Evolutionary conservation across 2,329 filamentous ascomycete species (phyloP).

Genomic region (Thelonectria rubi): DNA sequence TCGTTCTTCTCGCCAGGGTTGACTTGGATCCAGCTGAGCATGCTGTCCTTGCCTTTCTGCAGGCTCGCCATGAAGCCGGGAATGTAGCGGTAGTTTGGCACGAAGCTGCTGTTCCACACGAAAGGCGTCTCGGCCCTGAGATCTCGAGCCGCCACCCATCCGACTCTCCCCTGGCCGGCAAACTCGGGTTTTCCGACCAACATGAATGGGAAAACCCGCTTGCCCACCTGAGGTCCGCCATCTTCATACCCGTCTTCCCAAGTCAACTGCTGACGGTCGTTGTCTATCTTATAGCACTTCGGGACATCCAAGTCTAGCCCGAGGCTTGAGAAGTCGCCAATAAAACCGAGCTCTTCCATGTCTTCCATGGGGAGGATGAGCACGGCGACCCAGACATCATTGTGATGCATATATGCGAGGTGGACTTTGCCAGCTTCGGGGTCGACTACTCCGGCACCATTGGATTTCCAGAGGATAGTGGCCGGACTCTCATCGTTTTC

Average conservation of each 20-base stretch:
- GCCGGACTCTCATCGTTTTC: no score
- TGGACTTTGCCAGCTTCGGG: constrained; percentile 6
- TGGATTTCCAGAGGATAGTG: no score
- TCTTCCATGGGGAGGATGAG: constrained; percentile 10
- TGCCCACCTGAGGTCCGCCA: neutral
- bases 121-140: neutral
- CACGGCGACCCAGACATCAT: constrained; percentile 14
- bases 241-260: constrained; percentile 1
- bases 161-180: neutral
- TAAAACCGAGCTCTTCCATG: neutral
- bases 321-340: constrained; percentile 6
- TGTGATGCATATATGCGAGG: constrained; percentile 15
- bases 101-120: neutral
- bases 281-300: constrained; percentile 13
- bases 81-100: constrained; percentile 4
- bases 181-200: constrained; percentile 7
- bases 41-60: neutral
- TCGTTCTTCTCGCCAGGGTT: neutral
- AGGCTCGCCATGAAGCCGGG: neutral
- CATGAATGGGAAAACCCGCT: constrained; percentile 6
- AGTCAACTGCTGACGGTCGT: neutral
- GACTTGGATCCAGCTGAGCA: neutral
- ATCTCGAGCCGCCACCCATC: constrained; percentile 7
- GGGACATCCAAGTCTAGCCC: constrained; percentile 16
- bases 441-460: neutral